Conservation (phyloP, 2,329 filamentous ascomycete species). For the Teratosphaeriaceae sp. region DNA sequence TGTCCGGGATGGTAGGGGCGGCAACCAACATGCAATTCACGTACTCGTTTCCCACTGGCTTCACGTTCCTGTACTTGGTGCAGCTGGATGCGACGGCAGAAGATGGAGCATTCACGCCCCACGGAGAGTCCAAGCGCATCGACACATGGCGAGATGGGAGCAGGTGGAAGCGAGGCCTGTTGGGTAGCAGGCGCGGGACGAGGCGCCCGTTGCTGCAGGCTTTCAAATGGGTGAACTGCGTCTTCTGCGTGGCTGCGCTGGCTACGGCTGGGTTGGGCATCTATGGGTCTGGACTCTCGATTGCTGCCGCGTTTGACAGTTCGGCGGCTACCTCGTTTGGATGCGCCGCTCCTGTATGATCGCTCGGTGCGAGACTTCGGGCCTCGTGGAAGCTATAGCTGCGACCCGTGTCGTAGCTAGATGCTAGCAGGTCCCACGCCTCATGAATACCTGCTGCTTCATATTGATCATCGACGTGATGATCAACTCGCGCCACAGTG, state of each 20-base stretch:
- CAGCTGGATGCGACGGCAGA: slow-evolving; percentile 10
- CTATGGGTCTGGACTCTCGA: slow-evolving; percentile 6
- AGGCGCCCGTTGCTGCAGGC: slow-evolving; percentile 1
- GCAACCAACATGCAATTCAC: slow-evolving; percentile 11
- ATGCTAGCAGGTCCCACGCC: no score
- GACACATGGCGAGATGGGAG: slow-evolving; percentile 4
- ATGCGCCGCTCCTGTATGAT: slow-evolving; percentile 6
- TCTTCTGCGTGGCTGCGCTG: slow-evolving; percentile 4
- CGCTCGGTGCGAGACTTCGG: no score
- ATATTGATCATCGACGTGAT: no score
- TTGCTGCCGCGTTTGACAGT: slow-evolving; percentile 5
- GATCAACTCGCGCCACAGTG: no score
- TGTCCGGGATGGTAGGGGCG: slow-evolving; percentile 8
- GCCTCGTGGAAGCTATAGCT: no score
- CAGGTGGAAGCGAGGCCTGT: slow-evolving; percentile 7
- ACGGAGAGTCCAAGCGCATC: not conserved
- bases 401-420: no score
- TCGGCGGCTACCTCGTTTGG: slow-evolving; percentile 6
- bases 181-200: slow-evolving; percentile 1
- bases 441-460: no score
- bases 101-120: slow-evolving; percentile 2
- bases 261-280: slow-evolving; percentile 5
- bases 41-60: slow-evolving; percentile 8
- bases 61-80: slow-evolving; percentile 9
- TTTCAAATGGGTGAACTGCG: slow-evolving; percentile 5